Evolutionary conservation across 2,329 filamentous ascomycete genomes (phyloP).

Genomic region (Aspergillus texensis): DNA sequence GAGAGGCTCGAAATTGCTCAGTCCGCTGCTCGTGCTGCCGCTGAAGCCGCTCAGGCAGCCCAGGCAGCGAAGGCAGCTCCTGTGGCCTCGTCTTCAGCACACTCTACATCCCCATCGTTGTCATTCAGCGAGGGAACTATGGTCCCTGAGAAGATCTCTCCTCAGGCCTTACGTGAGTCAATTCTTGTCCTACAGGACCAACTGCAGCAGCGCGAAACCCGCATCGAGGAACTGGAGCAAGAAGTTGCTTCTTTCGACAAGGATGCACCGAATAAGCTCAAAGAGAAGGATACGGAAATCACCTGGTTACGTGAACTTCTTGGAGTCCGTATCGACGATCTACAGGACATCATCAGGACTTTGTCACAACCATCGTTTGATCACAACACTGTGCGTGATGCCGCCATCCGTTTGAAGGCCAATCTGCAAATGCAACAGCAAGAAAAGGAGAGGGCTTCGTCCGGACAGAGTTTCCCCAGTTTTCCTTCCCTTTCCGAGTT

Average conservation of each 20-base stretch:
- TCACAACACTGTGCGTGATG: slow-evolving; percentile 78
- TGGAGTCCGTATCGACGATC: slow-evolving; percentile 83
- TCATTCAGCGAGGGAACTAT: slow-evolving; percentile 49
- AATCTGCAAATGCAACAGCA: slow-evolving; percentile 98
- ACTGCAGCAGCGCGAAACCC: slow-evolving; percentile 87
- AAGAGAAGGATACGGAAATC: slow-evolving; percentile 92
- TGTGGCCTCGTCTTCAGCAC: slow-evolving; percentile 39
- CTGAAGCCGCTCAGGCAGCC: slow-evolving; percentile 68
- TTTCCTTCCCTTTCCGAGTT: slow-evolving; percentile 76
- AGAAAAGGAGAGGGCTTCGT: slow-evolving; percentile 82
- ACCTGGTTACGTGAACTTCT: slow-evolving; percentile 92
- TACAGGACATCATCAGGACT: slow-evolving; percentile 85
- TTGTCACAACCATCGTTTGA: slow-evolving; percentile 77
- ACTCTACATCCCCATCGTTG: slow-evolving; percentile 51
- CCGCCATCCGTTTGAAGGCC: slow-evolving; percentile 87
- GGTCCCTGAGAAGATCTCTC: slow-evolving; percentile 83
- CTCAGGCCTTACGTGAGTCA: slow-evolving; percentile 91
- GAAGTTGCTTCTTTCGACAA: slow-evolving; percentile 70
- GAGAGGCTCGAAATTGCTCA: slow-evolving; percentile 90
- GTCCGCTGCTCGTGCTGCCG: slow-evolving; percentile 81
- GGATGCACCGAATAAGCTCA: slow-evolving; percentile 78
- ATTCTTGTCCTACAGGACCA: slow-evolving; percentile 97
- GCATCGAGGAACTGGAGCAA: slow-evolving; percentile 83
- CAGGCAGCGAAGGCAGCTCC: slow-evolving; percentile 54
- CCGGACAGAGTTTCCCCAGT: slow-evolving; percentile 68